Evolutionary conservation across 2,329 filamentous ascomycete genomes (phyloP).

Genomic region (Pseudopyricularia javanii): DNA sequence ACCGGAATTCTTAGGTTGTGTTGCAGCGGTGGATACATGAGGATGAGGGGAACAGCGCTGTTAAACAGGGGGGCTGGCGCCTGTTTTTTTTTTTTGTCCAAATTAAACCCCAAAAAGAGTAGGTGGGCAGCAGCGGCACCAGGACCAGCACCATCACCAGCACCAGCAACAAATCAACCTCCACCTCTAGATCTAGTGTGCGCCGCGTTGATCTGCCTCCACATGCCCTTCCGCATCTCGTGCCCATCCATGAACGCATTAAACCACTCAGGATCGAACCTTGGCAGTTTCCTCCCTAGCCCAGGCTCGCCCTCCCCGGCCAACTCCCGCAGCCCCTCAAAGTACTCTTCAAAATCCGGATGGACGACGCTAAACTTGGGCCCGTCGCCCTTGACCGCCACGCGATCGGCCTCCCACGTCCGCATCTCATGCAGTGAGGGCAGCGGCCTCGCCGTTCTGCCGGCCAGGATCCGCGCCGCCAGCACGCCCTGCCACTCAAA

Average conservation of each 20-base stretch:
- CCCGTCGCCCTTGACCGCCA: background rate
- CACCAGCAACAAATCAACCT: too few species aligned
- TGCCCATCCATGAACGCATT: conserved; percentile 5
- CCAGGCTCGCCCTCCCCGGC: background rate
- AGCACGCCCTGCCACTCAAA: conserved; percentile 58
- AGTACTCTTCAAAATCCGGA: background rate
- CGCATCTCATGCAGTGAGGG: conserved; percentile 35
- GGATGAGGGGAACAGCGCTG: too few species aligned
- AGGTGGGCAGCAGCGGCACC: too few species aligned
- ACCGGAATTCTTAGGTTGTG: too few species aligned
- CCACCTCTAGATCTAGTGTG: too few species aligned
- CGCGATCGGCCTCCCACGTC: conserved; percentile 34
- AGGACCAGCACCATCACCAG: too few species aligned
- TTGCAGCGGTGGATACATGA: too few species aligned
- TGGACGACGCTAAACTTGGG: background rate
- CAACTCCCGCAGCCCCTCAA: background rate
- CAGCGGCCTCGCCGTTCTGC: conserved; percentile 36
- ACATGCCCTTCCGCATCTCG: conserved; percentile 7
- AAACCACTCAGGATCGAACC: conserved; percentile 4
- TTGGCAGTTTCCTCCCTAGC: conserved; percentile 1
- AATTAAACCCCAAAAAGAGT: too few species aligned
- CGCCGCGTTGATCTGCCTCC: conserved; percentile 3
- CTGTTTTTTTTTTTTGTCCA: too few species aligned
- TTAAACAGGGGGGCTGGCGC: too few species aligned
- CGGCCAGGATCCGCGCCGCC: conserved; percentile 44